phyloP scores from a whole-genome alignment of 2,329 filamentous ascomycete species.

The Fusarium robinianum region DNA sequence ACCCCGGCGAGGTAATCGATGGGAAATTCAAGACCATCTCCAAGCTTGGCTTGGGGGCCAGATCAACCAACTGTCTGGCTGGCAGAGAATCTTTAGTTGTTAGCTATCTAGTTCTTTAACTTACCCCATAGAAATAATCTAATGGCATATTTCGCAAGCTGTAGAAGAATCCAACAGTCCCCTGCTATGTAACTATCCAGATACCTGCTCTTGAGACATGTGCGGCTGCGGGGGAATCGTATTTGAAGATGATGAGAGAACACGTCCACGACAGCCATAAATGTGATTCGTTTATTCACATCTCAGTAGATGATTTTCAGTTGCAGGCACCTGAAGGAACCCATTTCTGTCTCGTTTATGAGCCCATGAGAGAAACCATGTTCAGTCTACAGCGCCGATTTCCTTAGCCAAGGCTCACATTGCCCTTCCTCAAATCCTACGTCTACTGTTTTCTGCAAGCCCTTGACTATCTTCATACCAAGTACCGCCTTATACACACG shows the following conservation, averaged over 20 bases:
- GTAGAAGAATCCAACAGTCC: conserved; percentile 1
- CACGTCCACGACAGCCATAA: conserved; percentile 12
- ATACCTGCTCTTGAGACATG: conserved; percentile 19
- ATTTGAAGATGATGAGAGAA: conserved; percentile 17
- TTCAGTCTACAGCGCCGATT: conserved; percentile 16
- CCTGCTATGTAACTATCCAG: conserved; percentile 20
- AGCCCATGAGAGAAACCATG: conserved; percentile 27
- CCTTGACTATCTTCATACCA: conserved; percentile 24
- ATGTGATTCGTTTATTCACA: conserved; percentile 10
- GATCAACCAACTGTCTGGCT: conserved; percentile 48
- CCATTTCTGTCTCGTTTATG: conserved; percentile 27
- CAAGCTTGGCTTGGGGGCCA: conserved; percentile 43
- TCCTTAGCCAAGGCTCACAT: conserved; percentile 10
- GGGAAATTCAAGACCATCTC: conserved; percentile 41
- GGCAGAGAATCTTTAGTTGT: conserved; percentile 31
- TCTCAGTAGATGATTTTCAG: conserved; percentile 18
- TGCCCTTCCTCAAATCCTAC: conserved; percentile 15
- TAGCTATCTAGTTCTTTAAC: too few relatives aligned
- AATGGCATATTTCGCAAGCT: too few relatives aligned
- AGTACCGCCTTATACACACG: conserved; percentile 26
- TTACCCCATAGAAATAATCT: too few relatives aligned
- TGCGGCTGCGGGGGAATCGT: conserved; percentile 6
- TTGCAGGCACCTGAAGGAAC: conserved; percentile 13
- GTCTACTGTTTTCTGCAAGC: conserved; percentile 23
- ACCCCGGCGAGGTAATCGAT: conserved; percentile 38